These are phyloP conservation scores for Salix koriyanagi DNA, from an alignment of 345 rosid species.

Conservation along the genomic window DNA sequence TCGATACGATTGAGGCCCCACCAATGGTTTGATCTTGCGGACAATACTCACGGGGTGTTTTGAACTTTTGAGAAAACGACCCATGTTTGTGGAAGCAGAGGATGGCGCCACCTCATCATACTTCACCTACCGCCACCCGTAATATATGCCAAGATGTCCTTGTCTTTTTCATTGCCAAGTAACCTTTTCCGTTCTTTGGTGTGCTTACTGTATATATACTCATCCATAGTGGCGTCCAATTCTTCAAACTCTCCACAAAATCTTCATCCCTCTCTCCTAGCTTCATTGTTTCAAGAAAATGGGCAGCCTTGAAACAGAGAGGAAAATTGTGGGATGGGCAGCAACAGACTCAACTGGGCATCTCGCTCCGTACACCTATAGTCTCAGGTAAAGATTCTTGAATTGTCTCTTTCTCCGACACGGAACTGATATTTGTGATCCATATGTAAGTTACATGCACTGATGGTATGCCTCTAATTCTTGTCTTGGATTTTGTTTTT, in stretches of 20 bases:
- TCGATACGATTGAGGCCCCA: background rate
- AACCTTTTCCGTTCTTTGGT: background rate
- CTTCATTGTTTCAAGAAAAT: background rate
- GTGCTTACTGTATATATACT: too few relatives aligned
- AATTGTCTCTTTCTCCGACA: background rate
- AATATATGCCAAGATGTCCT: background rate
- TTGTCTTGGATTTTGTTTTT: background rate
- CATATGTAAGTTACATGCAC: background rate
- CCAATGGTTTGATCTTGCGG: background rate
- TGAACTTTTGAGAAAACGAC: background rate
- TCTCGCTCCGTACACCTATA: constrained; percentile 49
- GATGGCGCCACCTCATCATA: background rate
- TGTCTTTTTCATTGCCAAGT: background rate
- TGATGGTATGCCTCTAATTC: background rate
- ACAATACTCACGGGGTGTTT: background rate
- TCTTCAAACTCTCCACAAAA: background rate
- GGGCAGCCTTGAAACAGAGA: constrained; percentile 28
- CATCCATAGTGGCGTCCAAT: too few relatives aligned
- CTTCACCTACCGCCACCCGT: background rate
- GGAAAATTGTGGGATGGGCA: constrained; percentile 47
- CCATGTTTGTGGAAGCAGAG: background rate
- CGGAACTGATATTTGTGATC: background rate
- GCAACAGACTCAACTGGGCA: constrained; percentile 48
- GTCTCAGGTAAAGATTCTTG: constrained; percentile 32
- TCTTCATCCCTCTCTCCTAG: too few relatives aligned